Evolutionary conservation across 2,329 filamentous ascomycete species (phyloP).

Genomic region (Falciphora oryzae): DNA sequence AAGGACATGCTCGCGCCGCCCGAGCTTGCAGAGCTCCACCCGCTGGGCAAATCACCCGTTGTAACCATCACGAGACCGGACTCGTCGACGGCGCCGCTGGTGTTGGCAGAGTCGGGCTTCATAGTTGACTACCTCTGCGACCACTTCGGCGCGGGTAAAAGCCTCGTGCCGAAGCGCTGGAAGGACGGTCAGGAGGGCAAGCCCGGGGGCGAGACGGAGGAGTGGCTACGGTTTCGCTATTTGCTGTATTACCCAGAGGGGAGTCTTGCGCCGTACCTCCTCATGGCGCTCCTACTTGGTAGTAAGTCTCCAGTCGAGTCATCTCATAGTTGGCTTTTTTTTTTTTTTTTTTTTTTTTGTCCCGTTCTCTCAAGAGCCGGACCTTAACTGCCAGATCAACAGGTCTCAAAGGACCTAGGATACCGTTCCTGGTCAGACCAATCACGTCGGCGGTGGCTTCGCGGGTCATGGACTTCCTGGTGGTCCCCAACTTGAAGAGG

Average conservation of each 20-base stretch:
- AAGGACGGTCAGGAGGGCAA: constrained; percentile 52
- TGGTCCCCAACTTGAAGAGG: constrained; percentile 41
- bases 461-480: constrained; percentile 33
- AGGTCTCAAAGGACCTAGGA: constrained; percentile 38
- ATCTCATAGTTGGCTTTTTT: not conserved
- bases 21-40: constrained; percentile 72
- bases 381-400: not conserved
- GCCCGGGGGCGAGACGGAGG: constrained; percentile 55
- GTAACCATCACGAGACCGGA: constrained; percentile 54
- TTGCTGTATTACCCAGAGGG: constrained; percentile 84
- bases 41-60: constrained; percentile 81
- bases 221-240: constrained; percentile 56
- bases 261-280: constrained; percentile 66
- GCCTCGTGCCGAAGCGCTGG: constrained; percentile 48
- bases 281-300: constrained; percentile 56
- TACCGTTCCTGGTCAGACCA: constrained; percentile 50
- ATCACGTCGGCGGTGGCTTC: constrained; percentile 41
- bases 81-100: constrained; percentile 36
- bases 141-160: constrained; percentile 41
- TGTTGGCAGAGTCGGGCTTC: constrained; percentile 75
- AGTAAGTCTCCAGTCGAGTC: constrained; percentile 27
- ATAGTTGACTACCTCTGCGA: constrained; percentile 81
- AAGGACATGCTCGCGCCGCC: constrained; percentile 59
- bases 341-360: not conserved
- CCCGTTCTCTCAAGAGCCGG: not conserved